phyloP scores from a whole-genome alignment of 306 rosid genomes.

The Cucumis cinereus region DNA sequence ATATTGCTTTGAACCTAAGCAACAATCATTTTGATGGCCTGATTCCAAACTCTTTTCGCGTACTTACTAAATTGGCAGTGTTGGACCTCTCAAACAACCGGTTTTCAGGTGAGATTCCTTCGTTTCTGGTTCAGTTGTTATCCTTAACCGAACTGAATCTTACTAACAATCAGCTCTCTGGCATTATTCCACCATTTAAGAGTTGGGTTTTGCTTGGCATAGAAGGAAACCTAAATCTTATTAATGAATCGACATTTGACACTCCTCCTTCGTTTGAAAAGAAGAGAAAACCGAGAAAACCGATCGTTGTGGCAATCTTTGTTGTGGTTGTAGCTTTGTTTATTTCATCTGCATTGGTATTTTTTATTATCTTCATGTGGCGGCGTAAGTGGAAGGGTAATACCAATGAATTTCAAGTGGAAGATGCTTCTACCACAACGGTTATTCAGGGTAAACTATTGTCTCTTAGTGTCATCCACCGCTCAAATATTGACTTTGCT shows the following conservation, averaged over 20 bases:
- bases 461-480: conserved; percentile 58
- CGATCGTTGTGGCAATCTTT: conserved; percentile 24
- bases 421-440: conserved; percentile 30
- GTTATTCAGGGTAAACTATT: conserved; percentile 37
- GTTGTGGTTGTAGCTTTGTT: conserved; percentile 39
- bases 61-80: conserved; percentile 26
- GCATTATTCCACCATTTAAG: conserved; percentile 23
- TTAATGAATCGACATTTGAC: neutral
- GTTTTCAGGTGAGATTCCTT: conserved; percentile 46
- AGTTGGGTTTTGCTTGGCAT: neutral
- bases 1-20: conserved; percentile 68
- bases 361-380: conserved; percentile 23
- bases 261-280: neutral
- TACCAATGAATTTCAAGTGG: conserved; percentile 23
- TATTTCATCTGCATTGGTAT: conserved; percentile 24
- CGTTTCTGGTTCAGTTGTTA: neutral
- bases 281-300: conserved; percentile 24
- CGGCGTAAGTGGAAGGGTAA: conserved; percentile 35
- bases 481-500: conserved; percentile 55
- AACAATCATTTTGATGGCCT: conserved; percentile 41
- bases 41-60: conserved; percentile 27
- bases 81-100: conserved; percentile 75
- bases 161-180: conserved; percentile 44
- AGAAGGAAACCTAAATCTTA: conserved; percentile 18
- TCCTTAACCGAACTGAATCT: conserved; percentile 43